Evolutionary conservation across 208 protist genomes (phyloP).

Genomic region (Wallacemonas collosoma): DNA sequence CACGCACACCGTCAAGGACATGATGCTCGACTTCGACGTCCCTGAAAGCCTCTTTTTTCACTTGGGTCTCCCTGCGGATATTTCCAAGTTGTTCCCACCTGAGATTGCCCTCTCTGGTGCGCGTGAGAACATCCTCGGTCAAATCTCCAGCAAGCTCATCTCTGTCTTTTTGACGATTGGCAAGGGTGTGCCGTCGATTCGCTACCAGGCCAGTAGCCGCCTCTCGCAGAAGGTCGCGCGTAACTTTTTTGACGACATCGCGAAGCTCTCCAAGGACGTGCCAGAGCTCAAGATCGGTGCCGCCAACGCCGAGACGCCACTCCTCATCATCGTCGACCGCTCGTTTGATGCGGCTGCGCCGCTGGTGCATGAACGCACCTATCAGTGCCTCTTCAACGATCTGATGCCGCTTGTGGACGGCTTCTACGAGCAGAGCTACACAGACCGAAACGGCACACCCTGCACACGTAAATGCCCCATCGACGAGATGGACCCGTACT

Average conservation of each 20-base stretch:
- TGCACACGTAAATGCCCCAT: slow-evolving; percentile 45
- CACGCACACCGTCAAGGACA: slow-evolving; percentile 59
- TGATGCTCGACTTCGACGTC: slow-evolving; percentile 68
- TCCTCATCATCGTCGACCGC: slow-evolving; percentile 87
- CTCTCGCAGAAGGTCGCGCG: slow-evolving; percentile 48
- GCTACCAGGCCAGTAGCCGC: slow-evolving; percentile 60
- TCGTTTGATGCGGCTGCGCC: slow-evolving; percentile 71
- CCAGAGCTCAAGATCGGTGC: slow-evolving; percentile 35
- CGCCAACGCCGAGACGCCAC: slow-evolving; percentile 27
- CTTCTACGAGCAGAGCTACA: slow-evolving; percentile 63
- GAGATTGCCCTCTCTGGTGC: slow-evolving; percentile 33
- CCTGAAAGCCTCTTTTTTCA: slow-evolving; percentile 73
- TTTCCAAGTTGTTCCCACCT: slow-evolving; percentile 52
- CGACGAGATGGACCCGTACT: slow-evolving; percentile 75
- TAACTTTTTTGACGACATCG: slow-evolving; percentile 46
- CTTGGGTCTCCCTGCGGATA: slow-evolving; percentile 55
- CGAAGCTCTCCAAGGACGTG: slow-evolving; percentile 34
- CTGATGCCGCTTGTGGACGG: slow-evolving; percentile 58
- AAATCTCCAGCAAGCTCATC: slow-evolving; percentile 50
- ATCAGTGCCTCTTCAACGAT: slow-evolving; percentile 84
- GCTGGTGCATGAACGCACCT: slow-evolving; percentile 85
- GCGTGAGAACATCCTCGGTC: slow-evolving; percentile 42
- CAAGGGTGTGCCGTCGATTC: slow-evolving; percentile 56
- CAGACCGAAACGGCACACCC: slow-evolving; percentile 39
- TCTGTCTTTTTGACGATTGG: slow-evolving; percentile 67